Evolutionary conservation across 2,329 filamentous ascomycete genomes (phyloP).

Genomic region (Penicillium sclerotigenum): DNA sequence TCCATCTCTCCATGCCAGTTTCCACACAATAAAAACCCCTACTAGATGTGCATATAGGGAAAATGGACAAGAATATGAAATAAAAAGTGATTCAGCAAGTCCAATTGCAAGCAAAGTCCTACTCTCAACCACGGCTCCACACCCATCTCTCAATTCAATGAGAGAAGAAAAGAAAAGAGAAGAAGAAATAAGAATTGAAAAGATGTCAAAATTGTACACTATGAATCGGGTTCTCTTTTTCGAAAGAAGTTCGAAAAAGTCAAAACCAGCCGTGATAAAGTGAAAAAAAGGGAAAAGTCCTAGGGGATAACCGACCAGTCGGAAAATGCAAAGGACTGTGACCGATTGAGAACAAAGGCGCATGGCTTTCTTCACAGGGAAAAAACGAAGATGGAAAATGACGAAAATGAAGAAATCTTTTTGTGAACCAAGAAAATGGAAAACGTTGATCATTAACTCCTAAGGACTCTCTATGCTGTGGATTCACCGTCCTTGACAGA

Average conservation of each 20-base stretch:
- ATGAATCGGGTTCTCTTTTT: conserved; percentile 19
- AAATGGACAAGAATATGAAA: background rate
- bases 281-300: conserved; percentile 9
- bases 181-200: conserved; percentile 20
- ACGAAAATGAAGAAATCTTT: conserved; percentile 32
- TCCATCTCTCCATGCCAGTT: background rate
- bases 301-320: conserved; percentile 24
- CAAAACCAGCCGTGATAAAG: conserved; percentile 12
- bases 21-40: background rate
- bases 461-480: conserved; percentile 38
- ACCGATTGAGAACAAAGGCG: conserved; percentile 11
- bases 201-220: conserved; percentile 31
- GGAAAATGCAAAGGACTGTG: conserved; percentile 24
- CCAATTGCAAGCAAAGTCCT: background rate
- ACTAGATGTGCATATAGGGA: background rate
- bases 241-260: conserved; percentile 18
- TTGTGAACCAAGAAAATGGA: conserved; percentile 29
- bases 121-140: background rate
- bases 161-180: background rate
- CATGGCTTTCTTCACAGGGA: conserved; percentile 2
- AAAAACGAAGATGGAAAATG: conserved; percentile 5
- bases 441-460: conserved; percentile 40
- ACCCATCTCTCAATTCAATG: background rate
- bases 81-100: background rate
- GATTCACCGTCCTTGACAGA: conserved; percentile 40